phyloP scores from a whole-genome alignment of 176 grass and related monocot genomes.

The Triticum monococcum region DNA sequence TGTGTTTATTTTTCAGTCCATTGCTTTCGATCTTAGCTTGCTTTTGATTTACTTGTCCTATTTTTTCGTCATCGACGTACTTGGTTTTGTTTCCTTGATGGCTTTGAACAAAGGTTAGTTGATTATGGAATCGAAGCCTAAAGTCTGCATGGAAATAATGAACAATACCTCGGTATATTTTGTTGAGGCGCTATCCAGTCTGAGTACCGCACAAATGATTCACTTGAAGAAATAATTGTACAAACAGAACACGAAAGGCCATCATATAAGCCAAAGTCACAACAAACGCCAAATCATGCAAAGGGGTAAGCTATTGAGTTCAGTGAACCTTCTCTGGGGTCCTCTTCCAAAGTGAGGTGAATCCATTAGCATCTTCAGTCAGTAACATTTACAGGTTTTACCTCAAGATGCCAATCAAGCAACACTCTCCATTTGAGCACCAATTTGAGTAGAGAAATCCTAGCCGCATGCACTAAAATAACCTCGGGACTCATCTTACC shows the following conservation, averaged over 20 bases:
- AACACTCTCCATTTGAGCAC: background rate
- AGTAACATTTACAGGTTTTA: background rate
- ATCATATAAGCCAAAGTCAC: background rate
- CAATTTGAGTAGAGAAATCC: background rate
- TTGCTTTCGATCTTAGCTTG: slow-evolving; percentile 29
- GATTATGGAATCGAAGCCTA: background rate
- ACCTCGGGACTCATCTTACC: background rate
- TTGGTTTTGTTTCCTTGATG: slow-evolving; percentile 53
- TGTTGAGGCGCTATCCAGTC: background rate
- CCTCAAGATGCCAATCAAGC: background rate
- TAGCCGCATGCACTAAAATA: background rate
- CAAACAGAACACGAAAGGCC: background rate
- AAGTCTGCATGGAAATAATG: background rate
- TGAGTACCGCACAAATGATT: slow-evolving; percentile 1
- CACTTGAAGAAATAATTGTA: background rate
- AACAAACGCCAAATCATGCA: background rate
- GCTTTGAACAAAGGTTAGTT: slow-evolving; percentile 12
- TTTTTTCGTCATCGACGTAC: slow-evolving; percentile 46
- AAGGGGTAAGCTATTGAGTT: background rate
- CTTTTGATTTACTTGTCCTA: slow-evolving; percentile 53
- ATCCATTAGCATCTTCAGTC: background rate
- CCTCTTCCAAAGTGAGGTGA: background rate
- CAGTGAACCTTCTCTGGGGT: background rate
- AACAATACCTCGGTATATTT: background rate
- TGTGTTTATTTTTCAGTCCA: slow-evolving; percentile 26